These are phyloP conservation scores for Fraxinus americana DNA, from an alignment of 257 asterid species.

Conservation along the genomic window DNA sequence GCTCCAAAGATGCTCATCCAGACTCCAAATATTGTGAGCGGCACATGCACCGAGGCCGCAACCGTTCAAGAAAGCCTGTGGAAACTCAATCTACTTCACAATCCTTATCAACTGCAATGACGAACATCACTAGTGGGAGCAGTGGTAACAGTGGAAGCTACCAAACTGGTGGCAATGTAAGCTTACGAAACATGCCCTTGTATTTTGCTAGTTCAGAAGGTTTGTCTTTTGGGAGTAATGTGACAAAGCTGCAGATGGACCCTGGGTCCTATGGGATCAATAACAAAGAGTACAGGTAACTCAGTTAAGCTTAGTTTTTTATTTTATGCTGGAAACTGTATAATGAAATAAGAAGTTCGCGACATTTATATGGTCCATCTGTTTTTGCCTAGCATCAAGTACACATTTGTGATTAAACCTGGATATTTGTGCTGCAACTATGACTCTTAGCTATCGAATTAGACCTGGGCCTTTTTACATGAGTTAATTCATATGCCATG, in stretches of 20 bases:
- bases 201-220: constrained; percentile 63
- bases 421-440: neutral
- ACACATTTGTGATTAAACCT: neutral
- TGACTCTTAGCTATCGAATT: constrained; percentile 16
- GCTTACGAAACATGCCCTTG: constrained; percentile 61
- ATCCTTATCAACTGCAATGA: constrained; percentile 64
- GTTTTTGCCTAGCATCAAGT: too few relatives aligned
- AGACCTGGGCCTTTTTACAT: constrained; percentile 2
- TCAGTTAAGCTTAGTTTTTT: constrained; percentile 6
- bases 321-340: neutral
- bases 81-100: constrained; percentile 88
- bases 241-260: constrained; percentile 78
- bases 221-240: constrained; percentile 59
- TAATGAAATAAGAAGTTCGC: neutral
- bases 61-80: constrained; percentile 99
- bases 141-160: constrained; percentile 49
- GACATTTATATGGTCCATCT: neutral
- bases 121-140: constrained; percentile 63
- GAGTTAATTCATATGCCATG: constrained; percentile 9
- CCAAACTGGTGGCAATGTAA: constrained; percentile 58
- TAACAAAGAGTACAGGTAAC: constrained; percentile 78
- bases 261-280: constrained; percentile 59
- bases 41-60: constrained; percentile 99
- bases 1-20: constrained; percentile 93
- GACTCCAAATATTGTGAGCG: constrained; percentile 99